phyloP scores from a whole-genome alignment of 805 yeast genomes.

The Yarrowia divulgata region DNA sequence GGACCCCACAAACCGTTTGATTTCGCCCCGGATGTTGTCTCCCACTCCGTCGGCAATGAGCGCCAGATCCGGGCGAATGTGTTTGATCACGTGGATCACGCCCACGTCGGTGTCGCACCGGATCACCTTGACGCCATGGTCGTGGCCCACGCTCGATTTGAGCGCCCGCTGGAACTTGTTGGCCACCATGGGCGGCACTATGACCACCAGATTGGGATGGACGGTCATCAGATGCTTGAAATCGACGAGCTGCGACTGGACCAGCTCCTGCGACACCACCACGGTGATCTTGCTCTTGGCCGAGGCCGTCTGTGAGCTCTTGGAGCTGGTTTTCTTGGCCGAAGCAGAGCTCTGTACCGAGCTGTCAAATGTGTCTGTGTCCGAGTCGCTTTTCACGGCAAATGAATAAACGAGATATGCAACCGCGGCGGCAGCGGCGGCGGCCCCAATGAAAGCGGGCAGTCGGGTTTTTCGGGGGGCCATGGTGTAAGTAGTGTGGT shows the following conservation, averaged over 20 bases:
- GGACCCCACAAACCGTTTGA: conserved; percentile 41
- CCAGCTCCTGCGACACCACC: conserved; percentile 41
- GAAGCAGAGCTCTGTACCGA: not conserved
- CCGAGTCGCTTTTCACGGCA: not conserved
- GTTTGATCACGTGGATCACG: conserved; percentile 63
- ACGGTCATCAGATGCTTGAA: conserved; percentile 41
- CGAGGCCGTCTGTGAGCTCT: not conserved
- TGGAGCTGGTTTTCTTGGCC: not conserved
- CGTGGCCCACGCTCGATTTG: conserved; percentile 44
- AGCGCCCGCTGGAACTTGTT: conserved; percentile 41
- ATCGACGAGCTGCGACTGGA: conserved; percentile 42
- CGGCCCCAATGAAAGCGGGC: conserved; percentile 28
- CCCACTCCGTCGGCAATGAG: conserved; percentile 43
- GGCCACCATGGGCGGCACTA: conserved; percentile 46
- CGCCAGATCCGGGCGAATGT: conserved; percentile 53
- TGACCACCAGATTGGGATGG: conserved; percentile 48
- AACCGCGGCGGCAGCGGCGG: conserved; percentile 16
- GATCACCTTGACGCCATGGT: conserved; percentile 51
- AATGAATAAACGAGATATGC: conserved; percentile 37
- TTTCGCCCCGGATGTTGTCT: conserved; percentile 35
- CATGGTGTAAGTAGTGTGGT: not conserved
- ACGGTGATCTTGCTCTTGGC: conserved; percentile 11
- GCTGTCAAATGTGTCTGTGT: not conserved
- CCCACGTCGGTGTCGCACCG: conserved; percentile 59
- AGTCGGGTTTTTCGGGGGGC: conserved; percentile 10